A percentile compares a stretch with the other conserved stretches of the same genome.
Evolutionary conservation across 345 rosid genomes (phyloP).

Genomic region (Syzygium oleosum): DNA sequence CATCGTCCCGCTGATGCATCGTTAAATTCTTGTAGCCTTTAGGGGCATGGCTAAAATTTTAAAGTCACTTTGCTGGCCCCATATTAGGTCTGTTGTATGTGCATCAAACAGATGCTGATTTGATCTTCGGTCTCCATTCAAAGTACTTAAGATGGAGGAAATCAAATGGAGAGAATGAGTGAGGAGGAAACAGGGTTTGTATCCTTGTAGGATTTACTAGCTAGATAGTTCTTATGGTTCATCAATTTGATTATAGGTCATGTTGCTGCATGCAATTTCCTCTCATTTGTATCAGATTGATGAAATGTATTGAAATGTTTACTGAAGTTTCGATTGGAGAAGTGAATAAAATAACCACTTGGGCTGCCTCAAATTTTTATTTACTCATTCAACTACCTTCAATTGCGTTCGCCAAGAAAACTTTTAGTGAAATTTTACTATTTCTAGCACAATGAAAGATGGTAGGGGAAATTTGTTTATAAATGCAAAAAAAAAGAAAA

Average conservation of each 20-base stretch:
- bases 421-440: neutral
- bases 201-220: neutral
- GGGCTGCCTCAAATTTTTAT: neutral
- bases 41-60: neutral
- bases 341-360: neutral
- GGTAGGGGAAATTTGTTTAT: neutral
- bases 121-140: neutral
- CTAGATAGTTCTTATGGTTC: neutral
- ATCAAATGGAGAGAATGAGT: neutral
- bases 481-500: neutral
- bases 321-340: neutral
- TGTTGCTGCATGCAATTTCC: neutral
- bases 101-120: neutral
- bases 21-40: neutral
- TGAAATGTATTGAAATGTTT: neutral
- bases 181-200: neutral
- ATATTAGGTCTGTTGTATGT: neutral
- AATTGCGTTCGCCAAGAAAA: neutral
- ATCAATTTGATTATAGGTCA: neutral
- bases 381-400: neutral
- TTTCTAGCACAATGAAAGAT: neutral
- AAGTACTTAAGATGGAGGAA: neutral
- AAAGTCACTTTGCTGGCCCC: neutral
- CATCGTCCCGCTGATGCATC: neutral
- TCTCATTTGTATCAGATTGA: neutral